These are phyloP conservation scores for Ogataea ganodermae DNA, from an alignment of 805 yeast species.

Conservation along the genomic window DNA sequence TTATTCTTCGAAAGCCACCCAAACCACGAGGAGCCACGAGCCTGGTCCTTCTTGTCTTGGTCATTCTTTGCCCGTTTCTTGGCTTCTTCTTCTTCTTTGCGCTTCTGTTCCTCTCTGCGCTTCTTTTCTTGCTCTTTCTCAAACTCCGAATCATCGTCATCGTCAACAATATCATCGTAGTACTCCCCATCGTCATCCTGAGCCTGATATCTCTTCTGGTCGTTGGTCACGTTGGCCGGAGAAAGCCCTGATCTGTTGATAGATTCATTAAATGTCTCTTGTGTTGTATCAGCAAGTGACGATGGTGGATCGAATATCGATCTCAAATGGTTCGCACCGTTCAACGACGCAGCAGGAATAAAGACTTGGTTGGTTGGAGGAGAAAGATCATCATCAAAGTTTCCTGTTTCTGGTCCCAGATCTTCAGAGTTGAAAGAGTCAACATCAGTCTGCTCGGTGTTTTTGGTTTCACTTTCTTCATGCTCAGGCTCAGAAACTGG, in stretches of 20 bases:
- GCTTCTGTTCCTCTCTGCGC: slow-evolving; percentile 33
- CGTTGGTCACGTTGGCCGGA: slow-evolving; percentile 30
- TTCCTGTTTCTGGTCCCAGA: slow-evolving; percentile 3
- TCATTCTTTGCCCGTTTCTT: slow-evolving; percentile 15
- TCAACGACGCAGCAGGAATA: slow-evolving; percentile 22
- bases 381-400: slow-evolving; percentile 19
- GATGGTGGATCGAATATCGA: slow-evolving; percentile 34
- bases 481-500: neutral
- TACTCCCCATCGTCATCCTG: slow-evolving; percentile 33
- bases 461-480: neutral
- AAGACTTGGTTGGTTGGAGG: slow-evolving; percentile 23
- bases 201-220: slow-evolving; percentile 31
- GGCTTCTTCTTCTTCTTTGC: slow-evolving; percentile 20
- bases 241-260: slow-evolving; percentile 9
- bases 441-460: slow-evolving; percentile 1
- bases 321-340: slow-evolving; percentile 25
- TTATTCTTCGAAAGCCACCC: slow-evolving; percentile 62
- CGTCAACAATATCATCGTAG: slow-evolving; percentile 35
- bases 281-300: slow-evolving; percentile 9
- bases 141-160: slow-evolving; percentile 48
- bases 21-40: slow-evolving; percentile 43
- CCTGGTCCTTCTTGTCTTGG: slow-evolving; percentile 20
- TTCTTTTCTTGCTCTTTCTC: slow-evolving; percentile 25
- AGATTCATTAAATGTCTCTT: neutral
- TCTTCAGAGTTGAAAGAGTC: slow-evolving; percentile 9